Conservation (phyloP, 148 eudicot species). For the Salicornia ramosissima region DNA sequence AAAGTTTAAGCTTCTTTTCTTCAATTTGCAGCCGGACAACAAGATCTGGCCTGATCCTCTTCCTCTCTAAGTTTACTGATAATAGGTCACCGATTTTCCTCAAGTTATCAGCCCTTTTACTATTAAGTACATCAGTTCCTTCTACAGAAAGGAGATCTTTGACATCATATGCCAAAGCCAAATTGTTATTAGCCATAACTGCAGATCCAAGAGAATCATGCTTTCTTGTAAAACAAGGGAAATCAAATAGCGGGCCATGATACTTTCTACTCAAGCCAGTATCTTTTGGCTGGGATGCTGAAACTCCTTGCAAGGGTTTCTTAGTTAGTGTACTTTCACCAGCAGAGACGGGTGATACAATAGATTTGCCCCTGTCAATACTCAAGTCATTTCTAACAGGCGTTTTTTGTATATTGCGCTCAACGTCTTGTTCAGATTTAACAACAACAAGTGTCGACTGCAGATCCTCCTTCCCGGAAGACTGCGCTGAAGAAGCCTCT, state of each 20-base stretch:
- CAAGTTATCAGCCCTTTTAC: conserved; percentile 68
- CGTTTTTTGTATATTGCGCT: conserved; percentile 41
- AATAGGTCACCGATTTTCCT: conserved; percentile 68
- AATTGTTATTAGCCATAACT: conserved; percentile 55
- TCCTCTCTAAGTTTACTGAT: conserved; percentile 79
- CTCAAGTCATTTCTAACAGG: conserved; percentile 39
- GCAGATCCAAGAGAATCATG: conserved; percentile 76
- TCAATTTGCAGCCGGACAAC: conserved; percentile 82
- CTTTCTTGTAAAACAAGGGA: conserved; percentile 87
- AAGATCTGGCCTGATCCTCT: conserved; percentile 90
- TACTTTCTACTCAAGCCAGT: conserved; percentile 58
- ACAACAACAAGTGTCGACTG: conserved; percentile 35
- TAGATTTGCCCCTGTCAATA: conserved; percentile 65
- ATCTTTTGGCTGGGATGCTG: conserved; percentile 60
- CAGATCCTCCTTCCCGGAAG: conserved; percentile 58
- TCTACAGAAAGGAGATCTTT: conserved; percentile 77
- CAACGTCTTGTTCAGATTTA: conserved; percentile 61
- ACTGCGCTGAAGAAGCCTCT: conserved; percentile 41
- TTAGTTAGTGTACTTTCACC: conserved; percentile 58
- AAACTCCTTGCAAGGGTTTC: conserved; percentile 48
- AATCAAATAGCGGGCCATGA: conserved; percentile 98
- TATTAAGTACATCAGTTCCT: conserved; percentile 58
- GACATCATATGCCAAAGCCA: conserved; percentile 74
- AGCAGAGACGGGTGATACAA: conserved; percentile 37
- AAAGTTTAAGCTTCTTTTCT: conserved; percentile 80